Evolutionary conservation across 148 eudicot genomes (phyloP).

Genomic region (Camellia granthamiana): DNA sequence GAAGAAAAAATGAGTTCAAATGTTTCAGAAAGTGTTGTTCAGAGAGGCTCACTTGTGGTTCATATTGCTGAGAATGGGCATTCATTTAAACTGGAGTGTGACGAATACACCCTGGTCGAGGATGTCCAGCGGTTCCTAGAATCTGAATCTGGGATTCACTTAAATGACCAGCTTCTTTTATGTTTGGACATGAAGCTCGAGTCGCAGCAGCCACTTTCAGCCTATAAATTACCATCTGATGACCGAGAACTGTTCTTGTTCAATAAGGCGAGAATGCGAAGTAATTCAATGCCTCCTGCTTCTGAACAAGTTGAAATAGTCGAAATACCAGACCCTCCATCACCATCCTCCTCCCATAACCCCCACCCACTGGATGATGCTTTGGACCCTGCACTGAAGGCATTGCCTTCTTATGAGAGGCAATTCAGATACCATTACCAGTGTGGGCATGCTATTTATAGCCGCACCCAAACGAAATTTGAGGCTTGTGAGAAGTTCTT

Average conservation of each 20-base stretch:
- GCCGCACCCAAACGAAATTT: constrained; percentile 41
- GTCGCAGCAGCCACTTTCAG: constrained; percentile 52
- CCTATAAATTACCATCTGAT: constrained; percentile 74
- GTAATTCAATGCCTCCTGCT: constrained; percentile 66
- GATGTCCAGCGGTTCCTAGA: constrained; percentile 59
- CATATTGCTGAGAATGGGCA: constrained; percentile 95
- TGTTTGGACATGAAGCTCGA: constrained; percentile 87
- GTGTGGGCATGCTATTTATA: constrained; percentile 66
- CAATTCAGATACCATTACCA: constrained; percentile 90
- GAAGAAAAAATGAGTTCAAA: constrained; percentile 62
- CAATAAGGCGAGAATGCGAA: constrained; percentile 76
- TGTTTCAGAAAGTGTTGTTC: constrained; percentile 36
- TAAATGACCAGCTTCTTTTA: constrained; percentile 78
- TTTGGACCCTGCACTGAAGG: constrained; percentile 87
- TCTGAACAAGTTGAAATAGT: constrained; percentile 53
- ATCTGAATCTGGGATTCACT: constrained; percentile 57
- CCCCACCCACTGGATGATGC: constrained; percentile 89
- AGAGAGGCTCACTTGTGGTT: constrained; percentile 65
- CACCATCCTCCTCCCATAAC: constrained; percentile 45
- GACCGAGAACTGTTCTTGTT: constrained; percentile 75
- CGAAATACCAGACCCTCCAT: constrained; percentile 50
- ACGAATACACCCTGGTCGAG: constrained; percentile 68
- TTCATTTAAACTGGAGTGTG: constrained; percentile 72
- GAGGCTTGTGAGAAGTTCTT: constrained; percentile 62
- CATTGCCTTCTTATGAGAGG: constrained; percentile 89